phyloP scores from a whole-genome alignment of 1,284 basidiomycete genomes.

The Irpex lacteus region DNA sequence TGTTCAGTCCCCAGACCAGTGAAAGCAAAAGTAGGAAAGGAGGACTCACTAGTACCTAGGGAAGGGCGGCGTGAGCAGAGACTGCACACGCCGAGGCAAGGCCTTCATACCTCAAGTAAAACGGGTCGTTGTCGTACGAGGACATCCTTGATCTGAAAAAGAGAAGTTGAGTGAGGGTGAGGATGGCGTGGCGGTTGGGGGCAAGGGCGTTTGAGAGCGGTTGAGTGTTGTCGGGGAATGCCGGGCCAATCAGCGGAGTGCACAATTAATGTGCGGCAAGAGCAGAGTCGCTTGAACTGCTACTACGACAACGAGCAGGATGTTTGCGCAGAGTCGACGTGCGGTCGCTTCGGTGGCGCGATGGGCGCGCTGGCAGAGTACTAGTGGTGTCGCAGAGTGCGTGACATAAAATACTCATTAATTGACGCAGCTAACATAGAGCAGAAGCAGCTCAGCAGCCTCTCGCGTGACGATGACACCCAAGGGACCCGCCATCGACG shows the following conservation, averaged over 20 bases:
- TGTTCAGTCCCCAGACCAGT: no score
- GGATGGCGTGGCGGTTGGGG: neutral
- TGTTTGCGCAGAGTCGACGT: neutral
- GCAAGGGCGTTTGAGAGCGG: neutral
- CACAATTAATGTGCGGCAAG: neutral
- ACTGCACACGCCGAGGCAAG: slow-evolving; percentile 28
- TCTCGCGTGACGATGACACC: neutral
- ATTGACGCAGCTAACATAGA: neutral
- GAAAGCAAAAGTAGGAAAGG: neutral
- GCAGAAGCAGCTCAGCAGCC: neutral
- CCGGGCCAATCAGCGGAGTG: neutral
- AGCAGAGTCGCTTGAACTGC: neutral
- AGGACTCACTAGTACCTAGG: slow-evolving; percentile 79
- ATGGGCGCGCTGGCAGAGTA: neutral
- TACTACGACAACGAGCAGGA: neutral
- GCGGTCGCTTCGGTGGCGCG: neutral
- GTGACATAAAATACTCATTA: neutral
- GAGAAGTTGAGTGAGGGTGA: neutral
- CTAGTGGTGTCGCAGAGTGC: neutral
- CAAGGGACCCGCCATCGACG: neutral
- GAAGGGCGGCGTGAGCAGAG: slow-evolving; percentile 26
- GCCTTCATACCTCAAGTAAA: slow-evolving; percentile 75
- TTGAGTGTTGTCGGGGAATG: neutral
- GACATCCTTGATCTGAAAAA: slow-evolving; percentile 36
- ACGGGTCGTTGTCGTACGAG: slow-evolving; percentile 62